These are phyloP conservation scores for Cordia subcordata DNA, from an alignment of 257 asterid genomes.

Conservation along the genomic window DNA sequence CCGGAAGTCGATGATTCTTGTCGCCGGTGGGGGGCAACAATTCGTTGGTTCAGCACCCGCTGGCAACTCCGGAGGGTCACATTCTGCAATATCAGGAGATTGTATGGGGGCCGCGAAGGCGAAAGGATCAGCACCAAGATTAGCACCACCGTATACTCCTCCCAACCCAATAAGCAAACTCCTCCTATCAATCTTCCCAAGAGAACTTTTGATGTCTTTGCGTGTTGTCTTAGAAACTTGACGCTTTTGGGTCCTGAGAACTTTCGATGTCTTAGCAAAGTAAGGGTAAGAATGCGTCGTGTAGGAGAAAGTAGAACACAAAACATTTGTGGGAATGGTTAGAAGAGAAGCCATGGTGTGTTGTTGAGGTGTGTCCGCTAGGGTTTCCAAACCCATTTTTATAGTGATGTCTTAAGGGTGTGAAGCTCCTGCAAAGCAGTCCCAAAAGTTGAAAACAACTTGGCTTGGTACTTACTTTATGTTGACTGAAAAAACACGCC, in stretches of 20 bases:
- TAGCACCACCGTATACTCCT: conserved; percentile 64
- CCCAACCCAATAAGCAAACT: conserved; percentile 60
- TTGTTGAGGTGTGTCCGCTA: too few relatives aligned
- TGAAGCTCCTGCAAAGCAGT: too few relatives aligned
- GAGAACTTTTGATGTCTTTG: conserved; percentile 5
- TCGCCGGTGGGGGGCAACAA: conserved; percentile 65
- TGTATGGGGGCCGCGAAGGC: conserved; percentile 54
- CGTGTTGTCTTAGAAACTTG: not conserved
- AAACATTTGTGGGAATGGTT: too few relatives aligned
- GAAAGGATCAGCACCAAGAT: conserved; percentile 36
- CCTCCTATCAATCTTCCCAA: conserved; percentile 40
- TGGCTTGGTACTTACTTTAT: too few relatives aligned
- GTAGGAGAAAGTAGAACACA: not conserved
- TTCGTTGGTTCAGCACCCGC: conserved; percentile 52
- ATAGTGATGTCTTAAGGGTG: too few relatives aligned
- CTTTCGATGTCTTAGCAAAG: not conserved
- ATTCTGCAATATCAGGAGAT: conserved; percentile 62
- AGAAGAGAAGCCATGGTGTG: too few relatives aligned
- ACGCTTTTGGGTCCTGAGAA: not conserved
- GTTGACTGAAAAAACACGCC: too few relatives aligned
- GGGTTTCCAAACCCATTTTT: too few relatives aligned
- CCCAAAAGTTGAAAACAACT: too few relatives aligned
- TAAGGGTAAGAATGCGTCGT: conserved; percentile 3
- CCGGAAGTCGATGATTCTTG: conserved; percentile 39
- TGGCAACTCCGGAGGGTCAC: conserved; percentile 76